Conservation (phyloP, 2,329 filamentous ascomycete species). For the Fusarium multiceps region DNA sequence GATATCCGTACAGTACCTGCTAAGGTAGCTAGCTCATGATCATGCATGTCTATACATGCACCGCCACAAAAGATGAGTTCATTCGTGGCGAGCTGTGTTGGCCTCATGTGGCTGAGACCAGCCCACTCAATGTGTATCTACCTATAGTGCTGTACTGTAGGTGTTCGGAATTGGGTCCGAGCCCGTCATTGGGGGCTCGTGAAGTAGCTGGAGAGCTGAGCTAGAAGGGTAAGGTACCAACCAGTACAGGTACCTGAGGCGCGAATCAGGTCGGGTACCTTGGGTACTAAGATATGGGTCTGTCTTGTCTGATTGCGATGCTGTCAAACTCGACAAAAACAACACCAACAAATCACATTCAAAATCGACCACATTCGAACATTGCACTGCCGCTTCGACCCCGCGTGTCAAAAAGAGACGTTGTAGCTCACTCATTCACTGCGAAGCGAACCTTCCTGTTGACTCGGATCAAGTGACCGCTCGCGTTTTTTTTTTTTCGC, state of each 20-base stretch:
- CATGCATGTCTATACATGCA: conserved; percentile 12
- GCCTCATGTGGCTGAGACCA: conserved; percentile 27
- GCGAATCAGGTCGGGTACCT: conserved; percentile 16
- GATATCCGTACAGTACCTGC: too few relatives aligned
- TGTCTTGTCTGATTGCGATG: conserved; percentile 38
- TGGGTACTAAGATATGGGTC: conserved; percentile 28
- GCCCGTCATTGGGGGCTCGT: background rate
- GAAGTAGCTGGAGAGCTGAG: background rate
- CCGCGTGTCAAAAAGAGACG: conserved; percentile 32
- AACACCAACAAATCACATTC: conserved; percentile 35
- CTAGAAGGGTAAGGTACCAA: conserved; percentile 4
- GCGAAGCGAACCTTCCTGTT: background rate
- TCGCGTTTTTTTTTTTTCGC: conserved; percentile 43
- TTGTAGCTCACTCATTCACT: conserved; percentile 7
- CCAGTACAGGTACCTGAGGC: conserved; percentile 25
- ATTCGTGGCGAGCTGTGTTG: conserved; percentile 16
- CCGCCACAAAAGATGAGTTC: conserved; percentile 32
- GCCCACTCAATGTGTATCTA: background rate
- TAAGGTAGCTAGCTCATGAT: background rate
- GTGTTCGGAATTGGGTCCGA: conserved; percentile 9
- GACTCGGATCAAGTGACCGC: conserved; percentile 16
- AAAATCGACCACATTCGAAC: conserved; percentile 12
- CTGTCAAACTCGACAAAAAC: conserved; percentile 36
- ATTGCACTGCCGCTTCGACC: conserved; percentile 27
- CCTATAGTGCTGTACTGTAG: too few relatives aligned